Conservation (phyloP, 2,329 filamentous ascomycete species). For the Ophiocordyceps australis region DNA sequence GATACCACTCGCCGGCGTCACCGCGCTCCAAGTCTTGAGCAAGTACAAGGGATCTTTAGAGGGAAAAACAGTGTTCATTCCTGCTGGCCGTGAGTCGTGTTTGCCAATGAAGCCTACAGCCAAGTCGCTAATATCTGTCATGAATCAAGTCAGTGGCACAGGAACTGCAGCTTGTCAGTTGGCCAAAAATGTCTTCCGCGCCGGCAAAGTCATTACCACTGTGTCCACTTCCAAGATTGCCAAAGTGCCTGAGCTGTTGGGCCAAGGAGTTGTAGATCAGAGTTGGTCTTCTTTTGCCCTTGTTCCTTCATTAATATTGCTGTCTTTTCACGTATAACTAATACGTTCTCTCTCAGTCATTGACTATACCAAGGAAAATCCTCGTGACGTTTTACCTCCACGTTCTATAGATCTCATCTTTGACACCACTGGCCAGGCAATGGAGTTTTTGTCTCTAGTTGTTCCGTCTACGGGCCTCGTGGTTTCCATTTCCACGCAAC, state of each 20-base stretch:
- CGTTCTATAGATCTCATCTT: constrained; percentile 22
- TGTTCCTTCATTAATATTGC: neutral
- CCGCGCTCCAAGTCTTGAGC: constrained; percentile 18
- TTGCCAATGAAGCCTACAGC: too few species aligned
- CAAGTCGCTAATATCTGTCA: too few species aligned
- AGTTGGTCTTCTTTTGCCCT: too few species aligned
- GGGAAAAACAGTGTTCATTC: constrained; percentile 12
- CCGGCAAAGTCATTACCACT: constrained; percentile 23
- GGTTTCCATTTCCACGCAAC: constrained; percentile 15
- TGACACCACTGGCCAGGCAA: constrained; percentile 17
- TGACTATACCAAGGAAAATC: constrained; percentile 7
- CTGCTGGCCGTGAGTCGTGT: constrained; percentile 7
- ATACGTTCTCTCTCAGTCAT: constrained; percentile 5
- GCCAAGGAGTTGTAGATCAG: constrained; percentile 17
- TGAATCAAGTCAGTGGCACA: constrained; percentile 9
- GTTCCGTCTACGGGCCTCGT: constrained; percentile 13
- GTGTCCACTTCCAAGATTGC: constrained; percentile 22
- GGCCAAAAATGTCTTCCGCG: constrained; percentile 23
- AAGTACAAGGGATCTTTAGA: constrained; percentile 18
- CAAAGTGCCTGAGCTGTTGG: constrained; percentile 16
- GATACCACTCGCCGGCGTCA: constrained; percentile 21
- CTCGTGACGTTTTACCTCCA: constrained; percentile 9
- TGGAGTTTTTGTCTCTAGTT: constrained; percentile 16
- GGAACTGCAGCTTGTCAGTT: constrained; percentile 16
- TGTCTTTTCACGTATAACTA: too few species aligned